These are phyloP conservation scores for Lasiodiplodia sp. DNA, from an alignment of 2,329 filamentous ascomycete species.

Conservation along the genomic window DNA sequence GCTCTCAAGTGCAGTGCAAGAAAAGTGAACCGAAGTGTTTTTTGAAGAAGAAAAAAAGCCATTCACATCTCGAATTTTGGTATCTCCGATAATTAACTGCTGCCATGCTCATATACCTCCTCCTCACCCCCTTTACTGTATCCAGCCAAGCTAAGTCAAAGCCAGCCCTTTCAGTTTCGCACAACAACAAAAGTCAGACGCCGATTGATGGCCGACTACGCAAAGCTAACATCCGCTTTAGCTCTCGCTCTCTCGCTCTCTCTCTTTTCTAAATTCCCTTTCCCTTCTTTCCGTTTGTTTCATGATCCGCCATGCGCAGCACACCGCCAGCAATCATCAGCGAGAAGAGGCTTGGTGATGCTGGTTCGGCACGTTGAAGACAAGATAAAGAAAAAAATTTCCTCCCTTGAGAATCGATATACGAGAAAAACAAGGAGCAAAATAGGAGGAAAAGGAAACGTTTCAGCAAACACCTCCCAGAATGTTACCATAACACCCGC, in stretches of 20 bases:
- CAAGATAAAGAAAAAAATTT: neutral
- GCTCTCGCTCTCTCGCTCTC: neutral
- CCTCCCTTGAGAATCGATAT: neutral
- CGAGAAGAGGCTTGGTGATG: neutral
- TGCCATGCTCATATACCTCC: neutral
- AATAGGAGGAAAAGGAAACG: no score
- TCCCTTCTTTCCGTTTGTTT: neutral
- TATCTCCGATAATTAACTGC: conserved; percentile 27
- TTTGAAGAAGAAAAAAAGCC: conserved; percentile 15
- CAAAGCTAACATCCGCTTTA: neutral
- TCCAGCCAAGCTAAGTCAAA: neutral
- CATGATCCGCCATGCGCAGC: neutral
- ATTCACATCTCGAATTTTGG: conserved; percentile 28
- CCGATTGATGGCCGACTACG: neutral
- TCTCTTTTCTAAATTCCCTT: neutral
- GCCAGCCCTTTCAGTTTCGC: neutral
- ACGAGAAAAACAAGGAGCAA: neutral
- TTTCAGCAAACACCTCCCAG: conserved; percentile 4
- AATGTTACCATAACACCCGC: conserved; percentile 1
- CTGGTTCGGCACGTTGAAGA: neutral
- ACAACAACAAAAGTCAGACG: neutral
- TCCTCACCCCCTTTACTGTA: neutral
- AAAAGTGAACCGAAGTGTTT: neutral
- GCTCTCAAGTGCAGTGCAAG: neutral
- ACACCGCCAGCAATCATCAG: neutral